phyloP scores from a whole-genome alignment of 805 yeast species.

The Candida coleopterorum region DNA sequence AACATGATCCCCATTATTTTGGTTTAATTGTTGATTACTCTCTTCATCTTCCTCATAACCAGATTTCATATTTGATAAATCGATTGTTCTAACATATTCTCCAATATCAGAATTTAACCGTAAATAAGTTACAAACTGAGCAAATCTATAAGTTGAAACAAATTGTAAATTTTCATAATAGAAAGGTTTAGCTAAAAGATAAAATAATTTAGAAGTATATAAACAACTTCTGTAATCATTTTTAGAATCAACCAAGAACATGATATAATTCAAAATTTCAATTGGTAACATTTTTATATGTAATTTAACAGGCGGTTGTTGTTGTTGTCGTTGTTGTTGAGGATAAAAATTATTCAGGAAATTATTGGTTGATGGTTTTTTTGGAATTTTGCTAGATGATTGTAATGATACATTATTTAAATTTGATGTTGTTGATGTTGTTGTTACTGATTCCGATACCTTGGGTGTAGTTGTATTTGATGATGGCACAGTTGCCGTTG shows the following conservation, averaged over 20 bases:
- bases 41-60: conserved; percentile 24
- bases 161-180: conserved; percentile 54
- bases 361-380: not conserved
- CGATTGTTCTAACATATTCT: conserved; percentile 48
- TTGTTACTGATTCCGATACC: not conserved
- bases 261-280: conserved; percentile 38
- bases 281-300: conserved; percentile 33
- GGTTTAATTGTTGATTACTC: conserved; percentile 1
- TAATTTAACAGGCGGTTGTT: conserved; percentile 9
- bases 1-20: conserved; percentile 2
- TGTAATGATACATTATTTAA: conserved; percentile 6
- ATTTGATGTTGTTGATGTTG: not conserved
- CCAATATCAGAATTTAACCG: conserved; percentile 55
- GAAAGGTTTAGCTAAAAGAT: conserved; percentile 46
- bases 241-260: conserved; percentile 27
- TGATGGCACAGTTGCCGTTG: not conserved
- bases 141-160: conserved; percentile 71
- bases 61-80: conserved; percentile 47
- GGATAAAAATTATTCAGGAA: no score
- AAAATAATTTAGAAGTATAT: conserved; percentile 48
- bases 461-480: not conserved
- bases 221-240: conserved; percentile 39
- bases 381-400: not conserved
- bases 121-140: conserved; percentile 72
- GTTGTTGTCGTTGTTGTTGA: not conserved